A percentile compares a stretch with the other conserved stretches of the same genome.
Evolutionary conservation across 1,284 basidiomycete genomes (phyloP).

Genomic region (Ustilago vetiveriae): DNA sequence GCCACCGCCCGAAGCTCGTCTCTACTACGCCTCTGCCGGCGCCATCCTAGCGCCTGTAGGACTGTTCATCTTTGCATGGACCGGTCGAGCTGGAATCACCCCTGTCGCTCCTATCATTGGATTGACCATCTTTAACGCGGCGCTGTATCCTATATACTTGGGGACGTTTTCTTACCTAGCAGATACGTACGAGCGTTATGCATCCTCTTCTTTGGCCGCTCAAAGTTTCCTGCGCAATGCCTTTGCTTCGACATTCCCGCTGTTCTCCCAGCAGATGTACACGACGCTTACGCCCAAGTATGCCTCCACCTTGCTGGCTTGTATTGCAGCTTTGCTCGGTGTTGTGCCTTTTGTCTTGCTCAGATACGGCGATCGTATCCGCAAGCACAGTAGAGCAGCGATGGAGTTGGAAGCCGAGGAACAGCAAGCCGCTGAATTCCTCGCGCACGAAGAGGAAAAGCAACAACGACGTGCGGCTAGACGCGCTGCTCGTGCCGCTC

Average conservation of each 20-base stretch:
- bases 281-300: conserved; percentile 51
- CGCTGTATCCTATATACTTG: conserved; percentile 37
- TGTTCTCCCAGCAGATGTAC: conserved; percentile 54
- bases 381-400: conserved; percentile 45
- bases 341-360: conserved; percentile 61
- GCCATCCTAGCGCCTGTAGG: conserved; percentile 49
- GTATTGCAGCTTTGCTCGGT: conserved; percentile 53
- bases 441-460: conserved; percentile 22
- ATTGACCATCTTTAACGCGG: conserved; percentile 41
- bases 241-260: conserved; percentile 48
- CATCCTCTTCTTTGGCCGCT: conserved; percentile 60
- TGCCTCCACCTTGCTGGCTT: conserved; percentile 60
- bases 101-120: conserved; percentile 51
- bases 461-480: conserved; percentile 23
- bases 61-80: conserved; percentile 57
- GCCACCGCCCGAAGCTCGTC: conserved; percentile 69
- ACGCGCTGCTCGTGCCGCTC: conserved; percentile 10
- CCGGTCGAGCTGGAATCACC: conserved; percentile 29
- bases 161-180: conserved; percentile 51
- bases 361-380: conserved; percentile 54
- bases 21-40: conserved; percentile 65
- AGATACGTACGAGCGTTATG: conserved; percentile 61
- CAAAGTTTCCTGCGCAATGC: conserved; percentile 55
- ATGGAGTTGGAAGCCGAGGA: conserved; percentile 45
- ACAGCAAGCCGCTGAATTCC: no score